Base-by-base conservation (phyloP, 495 filamentous ascomycete species). In the Sporormia fimetaria region DNA sequence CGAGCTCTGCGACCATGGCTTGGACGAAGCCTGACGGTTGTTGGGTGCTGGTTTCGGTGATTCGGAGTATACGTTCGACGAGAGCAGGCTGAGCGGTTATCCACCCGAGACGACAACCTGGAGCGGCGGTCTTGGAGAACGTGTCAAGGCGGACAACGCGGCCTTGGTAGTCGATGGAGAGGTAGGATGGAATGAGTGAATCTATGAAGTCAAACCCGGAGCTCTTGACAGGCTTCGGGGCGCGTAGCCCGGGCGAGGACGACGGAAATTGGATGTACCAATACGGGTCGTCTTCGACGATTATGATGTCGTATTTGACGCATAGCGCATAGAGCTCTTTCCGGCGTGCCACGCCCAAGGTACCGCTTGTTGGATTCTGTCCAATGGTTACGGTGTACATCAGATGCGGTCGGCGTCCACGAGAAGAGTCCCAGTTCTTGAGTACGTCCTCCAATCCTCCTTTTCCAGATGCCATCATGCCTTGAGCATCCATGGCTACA, bases 241-340 rank as follows among this genome's bases (percentile, higher is more conserved):
- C 38, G 34, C 37, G 30, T 22, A 39, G 46, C 43, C 59, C 38
- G 37, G 40, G 43, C 27, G 16, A 54, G 27, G 31, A 41, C 32
- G 15, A 83, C 2, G 83, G 83, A 50, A 73, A 94, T 54, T 94
- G 88, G 9, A 96, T 70, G 55, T 90, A 88, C 83, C 86, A 96
- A 63, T 96, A 96, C 2, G 88, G 88, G 40, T 93, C 87, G 56
- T 96, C 88, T 62, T 96, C 88, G 49, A 92, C 65, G 45, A 95
- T 94, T 52, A 94, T 74, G 42, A 96, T 75, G 59, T 96, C 86
- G 60, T 84, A 90, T 51, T 75, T 74, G 49, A 73, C 73, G 64
- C 85, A 94, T 24, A 94, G 57, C 6, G 67, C 70, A 59, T 94
- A 94, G 31, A 94, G 71, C 33, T 83, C 77, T 44, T 73, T 80